Evolutionary conservation across 2,329 filamentous ascomycete genomes (phyloP).

Genomic region (Neopestalotiopsis sp.): DNA sequence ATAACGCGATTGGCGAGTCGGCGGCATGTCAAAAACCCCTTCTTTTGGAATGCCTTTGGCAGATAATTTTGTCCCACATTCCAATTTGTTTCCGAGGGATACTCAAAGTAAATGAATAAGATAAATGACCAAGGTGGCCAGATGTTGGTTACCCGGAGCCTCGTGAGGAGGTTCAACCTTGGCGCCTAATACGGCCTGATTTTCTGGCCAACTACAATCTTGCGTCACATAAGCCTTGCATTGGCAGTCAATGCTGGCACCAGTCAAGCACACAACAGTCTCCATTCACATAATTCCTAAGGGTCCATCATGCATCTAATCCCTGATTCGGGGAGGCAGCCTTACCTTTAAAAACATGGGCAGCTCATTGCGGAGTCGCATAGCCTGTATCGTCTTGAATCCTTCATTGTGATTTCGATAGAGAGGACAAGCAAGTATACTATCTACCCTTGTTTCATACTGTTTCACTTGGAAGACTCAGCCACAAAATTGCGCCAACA

Average conservation of each 20-base stretch:
- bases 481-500: not conserved
- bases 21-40: not conserved
- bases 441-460: not conserved
- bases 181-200: constrained; percentile 1
- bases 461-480: not conserved
- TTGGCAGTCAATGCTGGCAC: not conserved
- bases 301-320: not conserved
- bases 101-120: not conserved
- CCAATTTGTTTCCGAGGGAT: no score
- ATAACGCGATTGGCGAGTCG: not conserved
- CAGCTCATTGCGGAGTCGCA: not conserved
- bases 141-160: not conserved
- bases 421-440: not conserved
- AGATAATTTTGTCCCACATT: no score
- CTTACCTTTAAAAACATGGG: no score
- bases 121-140: not conserved
- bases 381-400: not conserved
- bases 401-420: no score
- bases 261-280: not conserved
- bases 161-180: constrained; percentile 11
- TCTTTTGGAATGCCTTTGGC: no score
- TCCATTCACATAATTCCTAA: not conserved
- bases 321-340: not conserved
- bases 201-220: constrained; percentile 10
- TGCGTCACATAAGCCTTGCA: not conserved